These are phyloP conservation scores for Botryotinia narcissicola DNA, from an alignment of 2,329 filamentous ascomycete species.

Conservation along the genomic window DNA sequence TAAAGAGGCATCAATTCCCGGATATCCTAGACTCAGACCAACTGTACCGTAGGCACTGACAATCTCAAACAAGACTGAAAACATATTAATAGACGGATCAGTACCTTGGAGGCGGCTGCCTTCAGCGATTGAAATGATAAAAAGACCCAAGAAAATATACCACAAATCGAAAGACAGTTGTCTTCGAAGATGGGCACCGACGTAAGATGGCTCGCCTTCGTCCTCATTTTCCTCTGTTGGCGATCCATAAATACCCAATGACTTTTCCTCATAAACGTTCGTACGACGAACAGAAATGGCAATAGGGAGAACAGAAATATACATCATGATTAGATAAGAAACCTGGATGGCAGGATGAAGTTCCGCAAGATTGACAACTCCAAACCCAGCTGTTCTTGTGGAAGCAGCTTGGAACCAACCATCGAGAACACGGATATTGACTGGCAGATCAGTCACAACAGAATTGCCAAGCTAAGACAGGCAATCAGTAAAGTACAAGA, in stretches of 20 bases:
- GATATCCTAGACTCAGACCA: conserved; percentile 82
- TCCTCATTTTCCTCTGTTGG: conserved; percentile 49
- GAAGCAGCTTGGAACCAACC: conserved; percentile 88
- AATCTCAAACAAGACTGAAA: conserved; percentile 75
- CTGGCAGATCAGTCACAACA: conserved; percentile 64
- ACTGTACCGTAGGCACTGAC: conserved; percentile 94
- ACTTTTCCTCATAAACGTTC: conserved; percentile 94
- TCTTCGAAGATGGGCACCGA: conserved; percentile 84
- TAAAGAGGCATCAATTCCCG: conserved; percentile 73
- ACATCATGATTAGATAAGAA: conserved; percentile 98
- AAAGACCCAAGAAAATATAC: conserved; percentile 93
- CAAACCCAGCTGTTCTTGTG: conserved; percentile 88
- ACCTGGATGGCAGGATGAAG: conserved; percentile 91
- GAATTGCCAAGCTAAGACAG: conserved; percentile 62
- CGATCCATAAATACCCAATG: conserved; percentile 67
- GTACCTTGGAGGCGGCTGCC: conserved; percentile 63
- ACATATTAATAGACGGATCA: conserved; percentile 63
- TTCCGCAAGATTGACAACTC: conserved; percentile 71
- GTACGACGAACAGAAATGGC: conserved; percentile 92
- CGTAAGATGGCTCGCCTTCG: conserved; percentile 69
- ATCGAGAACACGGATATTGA: conserved; percentile 75
- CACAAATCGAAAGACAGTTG: conserved; percentile 97
- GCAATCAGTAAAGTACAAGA: conserved; percentile 22
- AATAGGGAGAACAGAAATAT: conserved; percentile 95
- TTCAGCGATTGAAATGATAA: conserved; percentile 88